Evolutionary conservation across 257 asterid genomes (phyloP), one percentile per base, ranked within the genome.

Genomic region (Datura wrightii): DNA sequence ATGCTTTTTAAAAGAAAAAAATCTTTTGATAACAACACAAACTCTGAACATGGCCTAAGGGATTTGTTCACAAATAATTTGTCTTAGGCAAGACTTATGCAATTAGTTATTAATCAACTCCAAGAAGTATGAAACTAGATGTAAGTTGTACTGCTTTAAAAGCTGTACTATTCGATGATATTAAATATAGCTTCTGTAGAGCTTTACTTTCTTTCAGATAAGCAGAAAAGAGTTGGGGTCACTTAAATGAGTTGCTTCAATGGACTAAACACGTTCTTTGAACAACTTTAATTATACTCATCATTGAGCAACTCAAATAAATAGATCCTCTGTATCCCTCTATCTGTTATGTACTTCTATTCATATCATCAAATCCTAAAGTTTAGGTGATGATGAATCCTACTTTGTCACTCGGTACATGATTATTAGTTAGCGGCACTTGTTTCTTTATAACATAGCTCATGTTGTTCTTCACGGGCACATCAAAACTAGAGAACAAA

Each of bases 231-330:
- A 39, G 52, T 69, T 39, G 52, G 52, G 6, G 8, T 69, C 53
- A 69, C 41, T 63, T 63, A 63, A 63, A 63, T 63, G 18, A 63
- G 70, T 18, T 69, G 52, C 34, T 69, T 69, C 78, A 69, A 69
- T 69, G 8, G 14, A 41, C 52, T 69, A 39, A 16, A 69, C 52
- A 39, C 19, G 13, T 69, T 19, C 53, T 39, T 69, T 69, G 31
- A 69, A 52, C 34, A 15, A 69, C 78, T 39, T 34, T 39, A 41
- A 39, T 39, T 39, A 16, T 67, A 39, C 3, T 67, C 52, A 67
- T 67, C 31, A 67, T 67, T 16, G 3, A 67, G 78, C 78, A 67
- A 16, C 52, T 67, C 16, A 31, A 66, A 36, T 36, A 14, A 36
- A 66, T 67, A 67, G 78, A n/a, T 67, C 14, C 10, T 16, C 19